A percentile compares a stretch with the other conserved stretches of the same genome.
Conservation (phyloP, 148 eudicot species). For the Spergularia bocconei region DNA sequence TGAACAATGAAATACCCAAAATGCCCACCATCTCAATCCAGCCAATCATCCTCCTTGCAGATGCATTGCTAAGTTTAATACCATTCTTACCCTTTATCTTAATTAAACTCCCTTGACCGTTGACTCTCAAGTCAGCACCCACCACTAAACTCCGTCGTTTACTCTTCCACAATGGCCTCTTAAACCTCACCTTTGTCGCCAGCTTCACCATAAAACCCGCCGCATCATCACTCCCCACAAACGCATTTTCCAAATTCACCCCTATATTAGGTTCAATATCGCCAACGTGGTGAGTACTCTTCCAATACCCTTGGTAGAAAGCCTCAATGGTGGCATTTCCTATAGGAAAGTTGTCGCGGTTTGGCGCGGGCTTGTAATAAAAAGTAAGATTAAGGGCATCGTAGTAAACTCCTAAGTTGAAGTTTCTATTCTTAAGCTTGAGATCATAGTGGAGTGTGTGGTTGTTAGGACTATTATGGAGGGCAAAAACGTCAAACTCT, state of each 20-base stretch:
- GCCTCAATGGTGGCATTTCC: conserved; percentile 24
- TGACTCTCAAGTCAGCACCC: conserved; percentile 44
- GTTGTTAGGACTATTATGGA: conserved; percentile 7
- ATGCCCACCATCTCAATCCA: conserved; percentile 12
- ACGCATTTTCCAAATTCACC: conserved; percentile 21
- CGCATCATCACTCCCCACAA: conserved; percentile 20
- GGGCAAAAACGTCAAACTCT: conserved; percentile 51
- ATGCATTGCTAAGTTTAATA: conserved; percentile 45
- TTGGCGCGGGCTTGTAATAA: conserved; percentile 24
- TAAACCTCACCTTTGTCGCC: conserved; percentile 55
- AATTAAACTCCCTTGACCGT: conserved; percentile 32
- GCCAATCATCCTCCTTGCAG: too few relatives aligned
- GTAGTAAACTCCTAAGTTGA: too few relatives aligned
- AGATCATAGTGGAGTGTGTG: conserved; percentile 48
- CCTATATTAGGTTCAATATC: conserved; percentile 20
- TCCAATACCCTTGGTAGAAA: conserved; percentile 64
- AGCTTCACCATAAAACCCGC: conserved; percentile 49
- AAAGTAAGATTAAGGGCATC: conserved; percentile 48
- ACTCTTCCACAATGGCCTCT: conserved; percentile 56
- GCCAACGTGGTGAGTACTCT: conserved; percentile 39
- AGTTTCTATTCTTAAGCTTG: too few relatives aligned
- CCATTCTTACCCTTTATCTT: conserved; percentile 53
- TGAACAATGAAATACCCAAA: conserved; percentile 9
- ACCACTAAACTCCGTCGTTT: conserved; percentile 44
- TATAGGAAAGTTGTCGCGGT: conserved; percentile 15